These are phyloP conservation scores for Cercospora citrullina DNA, from an alignment of 2,329 filamentous ascomycete genomes.

Conservation along the genomic window DNA sequence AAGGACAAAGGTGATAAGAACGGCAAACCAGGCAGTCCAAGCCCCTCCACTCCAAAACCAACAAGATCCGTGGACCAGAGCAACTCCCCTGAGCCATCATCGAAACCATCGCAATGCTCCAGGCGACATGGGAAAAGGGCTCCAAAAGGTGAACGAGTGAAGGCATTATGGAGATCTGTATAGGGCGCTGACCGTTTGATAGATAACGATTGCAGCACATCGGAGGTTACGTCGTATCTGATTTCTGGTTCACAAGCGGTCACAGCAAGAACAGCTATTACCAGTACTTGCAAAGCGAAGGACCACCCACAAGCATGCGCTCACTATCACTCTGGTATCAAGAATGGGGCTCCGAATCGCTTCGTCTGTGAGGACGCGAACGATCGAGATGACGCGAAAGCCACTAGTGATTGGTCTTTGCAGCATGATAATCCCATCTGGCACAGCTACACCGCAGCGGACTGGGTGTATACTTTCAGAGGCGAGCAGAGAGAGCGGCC, in stretches of 20 bases:
- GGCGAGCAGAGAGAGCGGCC: no score
- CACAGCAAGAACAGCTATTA: not conserved
- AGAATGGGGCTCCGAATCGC: not conserved
- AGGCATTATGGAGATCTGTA: no score
- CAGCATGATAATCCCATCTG: no score
- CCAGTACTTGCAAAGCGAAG: not conserved
- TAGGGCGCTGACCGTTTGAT: no score
- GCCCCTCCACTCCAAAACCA: not conserved
- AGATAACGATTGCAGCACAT: no score
- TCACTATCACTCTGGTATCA: not conserved
- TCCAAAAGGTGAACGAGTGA: no score
- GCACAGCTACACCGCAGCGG: no score
- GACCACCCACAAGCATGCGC: not conserved
- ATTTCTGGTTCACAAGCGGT: not conserved
- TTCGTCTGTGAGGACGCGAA: not conserved
- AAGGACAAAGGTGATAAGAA: not conserved
- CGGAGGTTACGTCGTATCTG: no score
- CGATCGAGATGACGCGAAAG: no score
- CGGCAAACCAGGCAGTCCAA: not conserved
- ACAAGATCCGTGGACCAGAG: not conserved
- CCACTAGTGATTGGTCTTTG: no score
- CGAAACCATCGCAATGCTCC: not conserved
- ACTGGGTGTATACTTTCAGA: no score
- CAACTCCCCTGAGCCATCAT: not conserved
- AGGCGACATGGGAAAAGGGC: not conserved